Base-by-base conservation (phyloP, 2,329 filamentous ascomycete species). In the Colletotrichum orbiculare region DNA sequence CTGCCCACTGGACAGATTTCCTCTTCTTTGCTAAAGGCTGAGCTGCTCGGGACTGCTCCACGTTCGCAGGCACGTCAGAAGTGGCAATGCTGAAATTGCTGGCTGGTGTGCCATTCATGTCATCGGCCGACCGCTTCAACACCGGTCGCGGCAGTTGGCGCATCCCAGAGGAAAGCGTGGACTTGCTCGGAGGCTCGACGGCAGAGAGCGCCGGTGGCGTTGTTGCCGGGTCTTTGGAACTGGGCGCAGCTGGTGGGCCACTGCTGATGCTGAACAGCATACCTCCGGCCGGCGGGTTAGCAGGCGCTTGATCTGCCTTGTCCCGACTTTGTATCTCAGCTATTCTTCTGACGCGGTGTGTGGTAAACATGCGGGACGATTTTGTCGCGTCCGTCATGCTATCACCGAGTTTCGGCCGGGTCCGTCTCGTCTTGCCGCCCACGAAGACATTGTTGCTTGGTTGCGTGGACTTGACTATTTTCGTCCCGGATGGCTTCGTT, bases 301-400 rank as follows among this genome's bases (percentile, higher is more conserved):
- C 13, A 2, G 81, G 76, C 2, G 73, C 77, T 25, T 66, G 66
- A 37, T 86, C 84, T 48, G 80, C 79, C 57, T 76, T 78, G 17
- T 81, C 79, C 35, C 82, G 80, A 6, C 74, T 76, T 45, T 73
- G 72, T 38, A 83, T 75, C 62, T 83, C 75, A 2, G 82, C 77
- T 17, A 81, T 73, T 39, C 82, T 79, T 34, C 72, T 69, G 8
- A 76, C 67, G 9, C 76, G 79, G 64, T 75, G 69, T 5, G 73
- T 80, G 2, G 59, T 72, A 46, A 86, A 83, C 9, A 79, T 64
- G 49, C 78, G 82, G 0, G 79, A 77, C 1, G 72, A 67, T 65
- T 77, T 83, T 2, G 69, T 76, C 8, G 79, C 69, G 70, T 87
- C 80, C 12, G 71, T 71, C 63, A 82, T 80, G 8, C 60, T 74